phyloP scores from a whole-genome alignment of 2,329 filamentous ascomycete genomes.

The Colletotrichum orchidophilum region DNA sequence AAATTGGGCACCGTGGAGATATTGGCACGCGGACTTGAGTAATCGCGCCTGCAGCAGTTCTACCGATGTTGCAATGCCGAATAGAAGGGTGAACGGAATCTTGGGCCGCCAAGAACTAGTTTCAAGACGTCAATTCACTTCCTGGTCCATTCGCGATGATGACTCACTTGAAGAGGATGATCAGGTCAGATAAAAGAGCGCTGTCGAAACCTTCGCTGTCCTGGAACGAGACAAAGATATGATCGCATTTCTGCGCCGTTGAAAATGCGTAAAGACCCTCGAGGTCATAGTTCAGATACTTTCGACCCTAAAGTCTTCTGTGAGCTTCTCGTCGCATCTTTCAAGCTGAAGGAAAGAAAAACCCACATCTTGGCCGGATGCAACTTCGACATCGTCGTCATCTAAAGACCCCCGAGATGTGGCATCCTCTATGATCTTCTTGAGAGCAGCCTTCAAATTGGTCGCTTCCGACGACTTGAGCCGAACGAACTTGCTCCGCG shows the following conservation, averaged over 20 bases:
- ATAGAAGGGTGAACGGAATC: slow-evolving; percentile 80
- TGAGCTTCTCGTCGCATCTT: slow-evolving; percentile 27
- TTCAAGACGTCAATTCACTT: neutral
- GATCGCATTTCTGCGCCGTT: slow-evolving; percentile 59
- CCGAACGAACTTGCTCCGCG: slow-evolving; percentile 67
- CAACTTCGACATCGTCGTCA: slow-evolving; percentile 63
- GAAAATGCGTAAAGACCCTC: slow-evolving; percentile 73
- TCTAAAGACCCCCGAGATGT: slow-evolving; percentile 55
- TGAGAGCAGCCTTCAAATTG: slow-evolving; percentile 78
- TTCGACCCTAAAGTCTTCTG: slow-evolving; percentile 61
- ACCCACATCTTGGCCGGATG: slow-evolving; percentile 58
- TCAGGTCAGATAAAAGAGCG: slow-evolving; percentile 74
- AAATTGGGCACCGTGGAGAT: slow-evolving; percentile 77
- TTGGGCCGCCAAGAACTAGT: slow-evolving; percentile 72
- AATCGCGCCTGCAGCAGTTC: slow-evolving; percentile 81
- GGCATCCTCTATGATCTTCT: slow-evolving; percentile 76
- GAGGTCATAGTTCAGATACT: slow-evolving; percentile 81
- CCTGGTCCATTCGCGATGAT: neutral
- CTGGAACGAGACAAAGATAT: slow-evolving; percentile 78
- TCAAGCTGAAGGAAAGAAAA: neutral
- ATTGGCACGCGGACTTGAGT: slow-evolving; percentile 72
- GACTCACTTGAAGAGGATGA: slow-evolving; percentile 73
- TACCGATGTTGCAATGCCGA: slow-evolving; percentile 84
- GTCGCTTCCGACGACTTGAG: slow-evolving; percentile 76
- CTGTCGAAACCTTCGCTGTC: slow-evolving; percentile 86